These are phyloP conservation scores for Ceratobasidium sp. DNA, from an alignment of 1,284 basidiomycete genomes.

Conservation along the genomic window DNA sequence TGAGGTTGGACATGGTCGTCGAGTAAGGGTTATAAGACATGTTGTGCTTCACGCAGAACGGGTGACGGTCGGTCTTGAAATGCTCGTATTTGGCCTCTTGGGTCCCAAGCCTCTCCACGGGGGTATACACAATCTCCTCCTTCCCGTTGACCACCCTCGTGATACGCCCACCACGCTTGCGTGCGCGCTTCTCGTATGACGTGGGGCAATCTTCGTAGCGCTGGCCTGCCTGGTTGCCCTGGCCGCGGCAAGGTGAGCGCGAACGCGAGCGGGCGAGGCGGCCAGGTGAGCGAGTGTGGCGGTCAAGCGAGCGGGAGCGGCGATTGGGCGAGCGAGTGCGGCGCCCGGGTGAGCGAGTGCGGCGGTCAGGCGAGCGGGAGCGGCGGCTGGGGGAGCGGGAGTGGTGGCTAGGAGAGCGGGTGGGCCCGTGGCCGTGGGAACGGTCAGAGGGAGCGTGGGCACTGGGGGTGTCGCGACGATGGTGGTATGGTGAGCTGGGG, in stretches of 20 bases:
- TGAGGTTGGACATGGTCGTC: not conserved
- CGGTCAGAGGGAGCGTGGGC: no score
- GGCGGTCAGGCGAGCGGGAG: no score
- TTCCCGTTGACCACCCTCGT: not conserved
- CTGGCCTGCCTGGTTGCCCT: not conserved
- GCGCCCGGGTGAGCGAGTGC: no score
- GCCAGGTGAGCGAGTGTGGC: no score
- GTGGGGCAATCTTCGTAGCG: not conserved
- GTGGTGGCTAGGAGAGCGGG: no score
- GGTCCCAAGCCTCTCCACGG: not conserved
- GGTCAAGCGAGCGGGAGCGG: no score
- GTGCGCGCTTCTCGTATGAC: conserved; percentile 5
- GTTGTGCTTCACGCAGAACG: not conserved
- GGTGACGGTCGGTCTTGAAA: not conserved
- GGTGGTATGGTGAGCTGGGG: no score
- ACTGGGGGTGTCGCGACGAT: no score
- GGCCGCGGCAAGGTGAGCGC: not conserved
- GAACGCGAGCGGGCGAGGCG: not conserved
- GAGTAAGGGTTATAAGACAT: not conserved
- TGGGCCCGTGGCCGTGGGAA: no score
- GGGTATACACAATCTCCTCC: not conserved
- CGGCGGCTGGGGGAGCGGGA: no score
- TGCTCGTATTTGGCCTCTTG: not conserved
- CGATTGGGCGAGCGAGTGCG: no score
- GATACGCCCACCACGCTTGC: conserved; percentile 10